These are phyloP conservation scores for Irineochytrium annulatum DNA, from an alignment of 192 early-diverging fungal species.

Conservation along the genomic window DNA sequence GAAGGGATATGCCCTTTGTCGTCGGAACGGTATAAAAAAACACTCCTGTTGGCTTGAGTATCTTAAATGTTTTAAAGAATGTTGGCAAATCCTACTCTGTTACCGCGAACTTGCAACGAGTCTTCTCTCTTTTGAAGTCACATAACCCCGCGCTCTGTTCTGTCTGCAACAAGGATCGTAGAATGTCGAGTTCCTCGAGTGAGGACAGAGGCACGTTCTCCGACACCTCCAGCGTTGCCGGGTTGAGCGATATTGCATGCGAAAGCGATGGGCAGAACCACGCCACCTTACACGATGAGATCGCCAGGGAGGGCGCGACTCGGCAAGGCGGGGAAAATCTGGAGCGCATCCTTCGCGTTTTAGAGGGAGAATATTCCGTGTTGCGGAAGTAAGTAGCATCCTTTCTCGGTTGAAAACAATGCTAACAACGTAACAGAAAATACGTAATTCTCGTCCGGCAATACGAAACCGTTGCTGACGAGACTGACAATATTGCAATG, in stretches of 20 bases:
- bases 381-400: slow-evolving; percentile 30
- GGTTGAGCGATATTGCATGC: too few species aligned
- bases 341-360: slow-evolving; percentile 20
- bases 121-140: slow-evolving; percentile 52
- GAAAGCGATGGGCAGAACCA: too few species aligned
- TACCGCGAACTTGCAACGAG: slow-evolving; percentile 54
- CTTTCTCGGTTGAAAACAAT: not conserved
- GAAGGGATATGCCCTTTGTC: slow-evolving; percentile 53
- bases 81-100: slow-evolving; percentile 54
- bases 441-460: slow-evolving; percentile 41
- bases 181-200: too few species aligned
- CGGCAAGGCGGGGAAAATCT: slow-evolving; percentile 32
- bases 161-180: slow-evolving; percentile 39
- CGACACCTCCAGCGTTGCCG: too few species aligned
- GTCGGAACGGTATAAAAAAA: slow-evolving; percentile 58
- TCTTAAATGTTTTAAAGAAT: slow-evolving; percentile 26
- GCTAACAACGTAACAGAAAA: slow-evolving; percentile 24
- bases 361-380: slow-evolving; percentile 40
- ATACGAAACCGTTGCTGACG: slow-evolving; percentile 39
- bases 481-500: slow-evolving; percentile 7
- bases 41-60: too few species aligned
- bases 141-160: slow-evolving; percentile 57
- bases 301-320: too few species aligned
- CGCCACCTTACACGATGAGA: too few species aligned
- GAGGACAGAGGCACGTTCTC: too few species aligned